Evolutionary conservation across 768 basidiomycete genomes (phyloP), one percentile per base, ranked within the genome.

Genomic region (Kondoa malvinella): DNA sequence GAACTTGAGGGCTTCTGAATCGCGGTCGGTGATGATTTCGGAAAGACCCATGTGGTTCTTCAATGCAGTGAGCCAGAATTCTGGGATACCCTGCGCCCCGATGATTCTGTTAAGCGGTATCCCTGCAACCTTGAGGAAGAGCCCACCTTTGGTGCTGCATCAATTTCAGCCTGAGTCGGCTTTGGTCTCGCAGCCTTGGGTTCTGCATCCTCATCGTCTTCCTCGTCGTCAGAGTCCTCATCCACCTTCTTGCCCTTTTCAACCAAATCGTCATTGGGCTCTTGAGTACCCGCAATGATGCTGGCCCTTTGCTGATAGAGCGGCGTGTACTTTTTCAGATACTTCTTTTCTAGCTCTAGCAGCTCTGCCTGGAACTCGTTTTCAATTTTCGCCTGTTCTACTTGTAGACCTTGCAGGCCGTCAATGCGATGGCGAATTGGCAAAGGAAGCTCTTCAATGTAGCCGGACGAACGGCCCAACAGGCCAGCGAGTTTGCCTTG

Each of bases 11-110:
- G 91, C 92, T 84, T 69, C 78, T 75, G 80, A 89, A 77, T 99
- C 94, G 67, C 88, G 86, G 74, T 97, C 92, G 29, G 89, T 94
- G 80, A 97, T 89, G 76, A 92, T 81, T 25, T 92, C 91, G 57
- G 82, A 81, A 66, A 96, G 81, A 63, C 84, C 89, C 66, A 87
- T 78, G 77, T 97, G 92, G 78, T 95, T 97, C 72, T 88, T 85
- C 66, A 97, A 82, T 1, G 92, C 90, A 0, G 95, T 97, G 73
- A 95, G 85, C 94, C 94, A 99, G 83, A 99, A 99, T 74, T 94
- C 87, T 64, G 92, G 89, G 72, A 99, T 89, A 65, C 86, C 82
- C 75, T 78, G 77, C 67, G 75, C 3, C 8, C 8, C 61, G 33
- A 30, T 3, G 32, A 63, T 30, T 27, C 27, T 59, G 40, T 8